These are phyloP conservation scores for Solanum appendiculatum DNA, from an alignment of 257 asterid species.

Conservation along the genomic window DNA sequence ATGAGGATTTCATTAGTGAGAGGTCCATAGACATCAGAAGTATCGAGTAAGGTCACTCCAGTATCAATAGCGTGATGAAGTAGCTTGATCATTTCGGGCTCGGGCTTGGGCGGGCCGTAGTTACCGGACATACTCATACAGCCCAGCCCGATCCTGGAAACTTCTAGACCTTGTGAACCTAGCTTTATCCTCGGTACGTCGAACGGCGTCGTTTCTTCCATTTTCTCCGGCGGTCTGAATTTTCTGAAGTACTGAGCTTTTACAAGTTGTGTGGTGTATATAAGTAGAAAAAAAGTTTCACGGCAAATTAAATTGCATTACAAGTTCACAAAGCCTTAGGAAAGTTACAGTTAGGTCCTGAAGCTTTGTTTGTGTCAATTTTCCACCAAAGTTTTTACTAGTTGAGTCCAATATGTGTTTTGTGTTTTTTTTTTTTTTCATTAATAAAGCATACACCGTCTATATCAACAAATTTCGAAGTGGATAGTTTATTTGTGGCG, in stretches of 20 bases:
- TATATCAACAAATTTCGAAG: no score
- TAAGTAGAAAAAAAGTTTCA: no score
- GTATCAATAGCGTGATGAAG: conserved; percentile 20
- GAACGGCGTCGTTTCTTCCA: background rate
- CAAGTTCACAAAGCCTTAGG: background rate
- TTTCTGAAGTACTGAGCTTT: background rate
- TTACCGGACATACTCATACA: conserved; percentile 27
- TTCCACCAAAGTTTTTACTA: no score
- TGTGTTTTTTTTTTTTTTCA: no score
- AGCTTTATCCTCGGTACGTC: conserved; percentile 11
- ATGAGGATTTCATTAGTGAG: conserved; percentile 21
- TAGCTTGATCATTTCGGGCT: conserved; percentile 23
- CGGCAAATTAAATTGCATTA: no score
- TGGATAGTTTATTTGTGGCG: no score
- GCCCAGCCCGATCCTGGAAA: conserved; percentile 21
- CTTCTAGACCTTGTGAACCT: conserved; percentile 24
- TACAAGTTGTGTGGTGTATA: background rate
- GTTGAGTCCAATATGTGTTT: no score
- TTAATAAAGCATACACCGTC: no score
- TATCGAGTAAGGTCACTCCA: conserved; percentile 21
- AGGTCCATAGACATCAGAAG: conserved; percentile 12
- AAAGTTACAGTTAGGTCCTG: background rate
- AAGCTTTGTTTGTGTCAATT: background rate
- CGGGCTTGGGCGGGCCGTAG: conserved; percentile 27
- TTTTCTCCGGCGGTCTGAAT: background rate